Evolutionary conservation across 306 rosid genomes (phyloP), one percentile per base, ranked within the genome.

Genomic region (Hippophae gyantsensis): DNA sequence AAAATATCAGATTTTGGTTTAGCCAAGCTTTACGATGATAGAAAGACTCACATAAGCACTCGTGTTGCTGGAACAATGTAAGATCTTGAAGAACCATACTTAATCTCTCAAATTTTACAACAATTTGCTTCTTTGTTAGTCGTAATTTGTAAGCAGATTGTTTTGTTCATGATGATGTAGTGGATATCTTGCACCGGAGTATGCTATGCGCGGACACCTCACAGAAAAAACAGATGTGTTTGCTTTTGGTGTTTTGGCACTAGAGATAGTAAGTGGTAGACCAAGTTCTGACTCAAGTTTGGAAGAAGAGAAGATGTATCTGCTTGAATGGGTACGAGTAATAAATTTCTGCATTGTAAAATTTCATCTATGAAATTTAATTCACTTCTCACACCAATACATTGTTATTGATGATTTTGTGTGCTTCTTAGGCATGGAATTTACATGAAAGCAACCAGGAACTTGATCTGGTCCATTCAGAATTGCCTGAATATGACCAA

Each of bases 1-100:
- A 86, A 89, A 77, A 84, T 89, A 74, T 86, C 95, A 27, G 85
- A 84, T 58, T 89, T 89, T 70, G 94, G 95, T 13, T 71, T 86
- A 64, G 93, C 94, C 59, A 86, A 82, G 54, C 86, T 89, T 59
- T 89, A 81, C 26, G 93, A 86, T 64, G 89, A 86, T 68, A 82
- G 82, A 48, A 82, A 59, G 73, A 86, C 93, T 10, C 95, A 86
- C 72, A 80, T 89, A 55, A 89, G 94, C 79, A 86, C 94, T 10
- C 76, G 83, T 10, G 85, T 84, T 67, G 90, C 90, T 8, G 88
- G 94, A 26, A 89, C 95, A 64, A 80, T 89, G 95, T 84, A 78
- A 75, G 83, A 44, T 65, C 50, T 52, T 52, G 10, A 41, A 10
- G 52, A 50, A 62, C 32, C 45, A 26, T 61, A 57, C 12, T 1